These are phyloP conservation scores for Saksenaea vasiformis DNA, from an alignment of 371 early-diverging fungal species.

Conservation along the genomic window DNA sequence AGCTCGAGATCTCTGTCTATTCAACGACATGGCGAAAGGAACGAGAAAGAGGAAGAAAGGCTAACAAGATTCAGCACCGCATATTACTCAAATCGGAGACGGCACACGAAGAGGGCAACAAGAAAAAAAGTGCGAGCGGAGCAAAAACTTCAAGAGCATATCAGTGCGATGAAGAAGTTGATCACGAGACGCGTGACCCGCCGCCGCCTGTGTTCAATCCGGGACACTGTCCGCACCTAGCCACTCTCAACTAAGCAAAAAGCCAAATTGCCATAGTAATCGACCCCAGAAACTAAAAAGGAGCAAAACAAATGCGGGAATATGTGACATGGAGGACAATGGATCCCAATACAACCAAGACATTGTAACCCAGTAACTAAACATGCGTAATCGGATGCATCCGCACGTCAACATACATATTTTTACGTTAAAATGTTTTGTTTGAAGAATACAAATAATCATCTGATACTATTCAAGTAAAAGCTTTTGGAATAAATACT, in stretches of 20 bases:
- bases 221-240: not conserved
- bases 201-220: not conserved
- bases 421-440: not conserved
- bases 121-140: slow-evolving; percentile 3
- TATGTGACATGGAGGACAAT: no score
- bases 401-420: not conserved
- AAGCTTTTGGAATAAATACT: not conserved
- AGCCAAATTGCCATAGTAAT: not conserved
- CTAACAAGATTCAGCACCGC: slow-evolving; percentile 3
- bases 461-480: not conserved
- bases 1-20: slow-evolving; percentile 3
- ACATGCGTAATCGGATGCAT: not conserved
- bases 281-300: not conserved
- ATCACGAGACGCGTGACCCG: slow-evolving; percentile 6
- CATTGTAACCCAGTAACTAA: no score
- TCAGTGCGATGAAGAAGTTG: not conserved
- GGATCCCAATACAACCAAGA: no score
- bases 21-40: slow-evolving; percentile 2
- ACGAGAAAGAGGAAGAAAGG: not conserved
- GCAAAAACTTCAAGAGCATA: not conserved
- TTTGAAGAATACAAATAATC: not conserved
- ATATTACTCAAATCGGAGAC: slow-evolving; percentile 7
- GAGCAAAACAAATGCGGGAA: not conserved
- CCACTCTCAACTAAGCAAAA: not conserved
- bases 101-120: not conserved